Base-by-base conservation (phyloP, 805 yeast species). In the Debaryomyces tyrocola region DNA sequence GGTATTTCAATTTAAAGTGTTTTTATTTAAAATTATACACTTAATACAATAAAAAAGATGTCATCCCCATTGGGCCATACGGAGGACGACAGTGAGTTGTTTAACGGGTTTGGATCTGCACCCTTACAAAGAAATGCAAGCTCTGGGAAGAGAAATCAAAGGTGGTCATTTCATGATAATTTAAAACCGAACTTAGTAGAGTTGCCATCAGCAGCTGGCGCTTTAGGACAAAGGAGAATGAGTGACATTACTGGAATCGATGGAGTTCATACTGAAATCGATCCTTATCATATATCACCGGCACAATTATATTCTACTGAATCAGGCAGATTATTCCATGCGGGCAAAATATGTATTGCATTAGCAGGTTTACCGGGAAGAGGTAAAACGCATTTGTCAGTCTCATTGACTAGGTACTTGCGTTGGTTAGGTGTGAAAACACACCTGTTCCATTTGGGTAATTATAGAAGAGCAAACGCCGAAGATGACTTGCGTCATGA, bases 371-470 rank as follows among this genome's bases (percentile, higher is more conserved):
- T 91, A 49, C 98, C 99, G 2, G 98, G 97, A 1, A 78, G 98
- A 40, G 97, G 98, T 2, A 94, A 94, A 63, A 94, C 99, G 1
- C 90, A 90, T 62, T 74, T 92, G 42, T 86, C 97, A 5, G 97
- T 92, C 34, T 85, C 96, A 11, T 75, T 94, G 52, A 90, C 97
- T 4, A 79, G 99, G 48, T 94, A 91, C 64, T 74, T 95, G 54
- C 79, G 97, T 57, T 94, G 99, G 99, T 73, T 94, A 38, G 99
- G 99, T 4, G 98, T 94, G 17, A 85, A 87, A 59, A 85, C 97
- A 1, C 91, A 90, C 57, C 82, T 90, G 24, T 92, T 89, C 70
- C 98, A 92, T 66, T 79, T 91, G 50, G 94, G 97, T 20, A 95
- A 94, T 63, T 92, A 91, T 61, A 79, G 97, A 57, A 78, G 97